A percentile compares a stretch with the other conserved stretches of the same genome.
phyloP scores from a whole-genome alignment of 2,329 filamentous ascomycete genomes.

The Trichoderma afroharzianum region DNA sequence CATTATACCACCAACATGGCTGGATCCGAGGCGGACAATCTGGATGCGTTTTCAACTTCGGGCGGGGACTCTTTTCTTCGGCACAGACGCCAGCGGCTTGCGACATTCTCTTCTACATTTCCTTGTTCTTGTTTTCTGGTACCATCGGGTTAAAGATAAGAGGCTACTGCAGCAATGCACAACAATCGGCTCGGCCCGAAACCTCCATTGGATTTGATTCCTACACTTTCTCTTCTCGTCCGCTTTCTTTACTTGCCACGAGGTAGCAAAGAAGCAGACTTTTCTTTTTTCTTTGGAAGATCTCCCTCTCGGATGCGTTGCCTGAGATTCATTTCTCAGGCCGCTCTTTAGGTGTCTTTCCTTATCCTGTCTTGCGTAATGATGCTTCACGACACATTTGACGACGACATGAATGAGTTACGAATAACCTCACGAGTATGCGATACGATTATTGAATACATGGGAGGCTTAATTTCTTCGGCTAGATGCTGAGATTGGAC shows the following conservation, averaged over 20 bases:
- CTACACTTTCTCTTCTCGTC: slow-evolving; percentile 29
- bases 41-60: slow-evolving; percentile 50
- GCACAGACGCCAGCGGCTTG: slow-evolving; percentile 43
- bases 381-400: slow-evolving; percentile 42
- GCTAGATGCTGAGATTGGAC: slow-evolving; percentile 34
- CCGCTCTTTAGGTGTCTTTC: slow-evolving; percentile 38
- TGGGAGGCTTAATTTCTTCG: slow-evolving; percentile 25
- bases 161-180: slow-evolving; percentile 64
- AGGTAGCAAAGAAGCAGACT: slow-evolving; percentile 31
- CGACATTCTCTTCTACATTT: slow-evolving; percentile 32
- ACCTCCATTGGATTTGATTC: slow-evolving; percentile 40
- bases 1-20: slow-evolving; percentile 49
- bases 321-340: slow-evolving; percentile 18
- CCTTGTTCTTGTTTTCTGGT: slow-evolving; percentile 25
- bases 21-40: slow-evolving; percentile 50
- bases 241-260: slow-evolving; percentile 29
- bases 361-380: slow-evolving; percentile 44
- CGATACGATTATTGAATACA: slow-evolving; percentile 32
- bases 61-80: slow-evolving; percentile 39
- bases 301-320: slow-evolving; percentile 22
- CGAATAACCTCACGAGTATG: slow-evolving; percentile 21
- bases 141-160: slow-evolving; percentile 44
- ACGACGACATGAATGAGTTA: slow-evolving; percentile 37
- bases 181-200: slow-evolving; percentile 47
- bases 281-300: slow-evolving; percentile 19